Evolutionary conservation across 129 eudicot genomes (phyloP).

Genomic region (Saussurea involucrata): DNA sequence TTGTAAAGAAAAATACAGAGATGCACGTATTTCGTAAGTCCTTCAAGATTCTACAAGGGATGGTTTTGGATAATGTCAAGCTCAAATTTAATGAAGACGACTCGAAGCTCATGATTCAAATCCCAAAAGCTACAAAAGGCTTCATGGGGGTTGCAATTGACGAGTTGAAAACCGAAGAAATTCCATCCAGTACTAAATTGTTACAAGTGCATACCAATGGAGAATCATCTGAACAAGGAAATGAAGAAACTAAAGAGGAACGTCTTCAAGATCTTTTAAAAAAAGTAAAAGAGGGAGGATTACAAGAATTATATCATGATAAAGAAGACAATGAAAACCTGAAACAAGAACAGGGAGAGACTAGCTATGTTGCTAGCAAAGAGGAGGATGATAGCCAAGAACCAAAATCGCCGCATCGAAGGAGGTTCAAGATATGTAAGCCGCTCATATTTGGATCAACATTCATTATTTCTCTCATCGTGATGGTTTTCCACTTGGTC

Average conservation of each 20-base stretch:
- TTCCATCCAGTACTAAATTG: background rate
- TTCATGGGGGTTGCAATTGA: constrained; percentile 29
- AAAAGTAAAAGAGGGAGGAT: background rate
- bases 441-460: constrained; percentile 66
- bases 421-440: constrained; percentile 30
- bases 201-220: background rate
- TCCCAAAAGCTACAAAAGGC: constrained; percentile 47
- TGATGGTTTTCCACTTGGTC: constrained; percentile 46
- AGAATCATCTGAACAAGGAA: constrained; percentile 17
- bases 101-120: constrained; percentile 35
- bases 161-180: constrained; percentile 36
- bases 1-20: constrained; percentile 38
- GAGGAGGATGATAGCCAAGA: background rate
- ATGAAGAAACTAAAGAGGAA: background rate
- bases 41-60: constrained; percentile 44
- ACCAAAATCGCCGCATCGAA: constrained; percentile 8
- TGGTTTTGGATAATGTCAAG: constrained; percentile 32
- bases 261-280: background rate
- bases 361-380: background rate
- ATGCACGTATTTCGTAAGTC: constrained; percentile 33
- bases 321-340: background rate
- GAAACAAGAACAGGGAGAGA: background rate
- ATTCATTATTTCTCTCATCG: constrained; percentile 44
- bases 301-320: background rate
- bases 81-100: constrained; percentile 41